These are phyloP conservation scores for Ulmus americana DNA, from an alignment of 331 rosid genomes.

Conservation along the genomic window DNA sequence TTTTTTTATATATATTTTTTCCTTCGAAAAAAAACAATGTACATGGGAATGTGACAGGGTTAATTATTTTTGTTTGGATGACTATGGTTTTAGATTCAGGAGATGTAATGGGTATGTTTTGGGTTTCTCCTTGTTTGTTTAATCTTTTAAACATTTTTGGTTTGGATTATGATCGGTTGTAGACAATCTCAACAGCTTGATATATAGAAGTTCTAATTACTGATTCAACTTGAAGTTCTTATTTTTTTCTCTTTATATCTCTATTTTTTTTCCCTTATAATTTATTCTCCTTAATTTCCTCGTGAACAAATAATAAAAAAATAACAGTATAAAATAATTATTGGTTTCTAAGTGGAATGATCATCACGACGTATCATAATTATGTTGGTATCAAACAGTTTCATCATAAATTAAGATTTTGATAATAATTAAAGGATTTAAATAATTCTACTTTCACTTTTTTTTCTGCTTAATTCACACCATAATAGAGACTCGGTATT, in stretches of 20 bases:
- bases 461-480: conserved; percentile 1
- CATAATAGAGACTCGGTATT: neutral
- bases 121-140: conserved; percentile 33
- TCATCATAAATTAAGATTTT: conserved; percentile 7
- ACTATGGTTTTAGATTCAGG: conserved; percentile 20
- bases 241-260: neutral
- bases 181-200: conserved; percentile 38
- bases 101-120: conserved; percentile 28
- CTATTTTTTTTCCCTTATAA: neutral
- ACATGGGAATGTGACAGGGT: conserved; percentile 35
- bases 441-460: conserved; percentile 2
- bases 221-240: neutral
- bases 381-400: conserved; percentile 11
- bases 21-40: conserved; percentile 21
- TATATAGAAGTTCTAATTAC: conserved; percentile 19
- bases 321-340: conserved; percentile 11
- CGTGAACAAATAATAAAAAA: neutral
- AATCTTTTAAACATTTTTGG: conserved; percentile 16
- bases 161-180: conserved; percentile 31
- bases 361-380: conserved; percentile 18
- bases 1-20: conserved; percentile 5
- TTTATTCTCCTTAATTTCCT: neutral
- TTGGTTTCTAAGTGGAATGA: conserved; percentile 19
- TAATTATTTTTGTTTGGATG: conserved; percentile 31
- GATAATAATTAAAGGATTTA: neutral